Conservation (phyloP, 495 filamentous ascomycete genomes). For the Penicillium silybi region DNA sequence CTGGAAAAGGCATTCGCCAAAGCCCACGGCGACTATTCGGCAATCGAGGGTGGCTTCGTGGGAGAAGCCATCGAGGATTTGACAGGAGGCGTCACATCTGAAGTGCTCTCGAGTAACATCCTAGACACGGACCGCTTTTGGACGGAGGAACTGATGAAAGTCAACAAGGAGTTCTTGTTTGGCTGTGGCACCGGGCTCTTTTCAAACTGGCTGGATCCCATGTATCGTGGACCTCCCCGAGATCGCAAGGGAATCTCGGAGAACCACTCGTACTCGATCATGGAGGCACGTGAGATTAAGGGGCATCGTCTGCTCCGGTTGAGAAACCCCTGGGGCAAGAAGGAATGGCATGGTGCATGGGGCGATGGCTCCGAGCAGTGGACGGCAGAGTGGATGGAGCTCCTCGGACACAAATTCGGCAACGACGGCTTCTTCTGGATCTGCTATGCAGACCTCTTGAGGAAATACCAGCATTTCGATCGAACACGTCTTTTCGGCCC, state of each 20-base stretch:
- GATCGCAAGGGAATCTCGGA: slow-evolving; percentile 72
- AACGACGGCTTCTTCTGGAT: slow-evolving; percentile 84
- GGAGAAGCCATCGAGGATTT: slow-evolving; percentile 91
- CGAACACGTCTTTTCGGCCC: slow-evolving; percentile 85
- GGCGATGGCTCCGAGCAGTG: slow-evolving; percentile 89
- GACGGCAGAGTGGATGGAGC: slow-evolving; percentile 82
- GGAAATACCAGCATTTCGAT: slow-evolving; percentile 77
- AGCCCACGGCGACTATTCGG: slow-evolving; percentile 80
- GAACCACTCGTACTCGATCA: slow-evolving; percentile 86
- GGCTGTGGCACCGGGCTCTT: slow-evolving; percentile 70
- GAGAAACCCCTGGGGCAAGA: slow-evolving; percentile 83
- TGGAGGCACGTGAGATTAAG: slow-evolving; percentile 74
- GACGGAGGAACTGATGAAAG: slow-evolving; percentile 77
- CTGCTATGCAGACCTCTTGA: slow-evolving; percentile 74
- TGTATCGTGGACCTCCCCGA: slow-evolving; percentile 33
- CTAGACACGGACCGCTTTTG: slow-evolving; percentile 87
- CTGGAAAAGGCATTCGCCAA: slow-evolving; percentile 97
- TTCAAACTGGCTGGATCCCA: slow-evolving; percentile 49
- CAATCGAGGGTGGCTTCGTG: slow-evolving; percentile 81
- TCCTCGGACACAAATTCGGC: slow-evolving; percentile 77
- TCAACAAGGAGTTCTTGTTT: slow-evolving; percentile 86
- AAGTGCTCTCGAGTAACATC: slow-evolving; percentile 75
- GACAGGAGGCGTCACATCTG: slow-evolving; percentile 84
- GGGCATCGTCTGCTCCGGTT: slow-evolving; percentile 70
- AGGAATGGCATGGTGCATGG: slow-evolving; percentile 81